Base-by-base conservation (phyloP, 495 filamentous ascomycete species). In the Penicillium cataractarum region DNA sequence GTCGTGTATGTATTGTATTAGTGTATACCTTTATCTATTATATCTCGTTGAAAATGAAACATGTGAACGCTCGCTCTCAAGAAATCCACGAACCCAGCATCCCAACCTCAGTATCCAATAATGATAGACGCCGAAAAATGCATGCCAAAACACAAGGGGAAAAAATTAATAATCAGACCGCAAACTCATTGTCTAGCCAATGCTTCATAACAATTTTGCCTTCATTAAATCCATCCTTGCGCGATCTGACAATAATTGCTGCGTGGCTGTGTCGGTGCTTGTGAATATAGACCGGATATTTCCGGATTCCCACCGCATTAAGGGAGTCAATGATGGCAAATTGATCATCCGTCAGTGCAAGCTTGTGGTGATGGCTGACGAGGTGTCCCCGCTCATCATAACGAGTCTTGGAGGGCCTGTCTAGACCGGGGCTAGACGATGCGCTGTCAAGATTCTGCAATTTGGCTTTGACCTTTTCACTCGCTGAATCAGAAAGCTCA, bases 261-360 rank as follows among this genome's bases (percentile, higher is more conserved):
- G 94, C 95, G 72, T 99, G 95, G 50, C 82, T 90, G 69, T 97
- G 93, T 32, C 80, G 71, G 44, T 84, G 83, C 3, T 92, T 88
- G 51, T 96, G 92, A 42, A 99, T 97, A 76, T 90, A 87, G 4
- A 97, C 91, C 0, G 86, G 88, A 74, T 90, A 94, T 74, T 95
- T 97, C 21, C 82, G 83, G 77, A 89, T 93, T 10, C 89, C 88
- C 0, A 96, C 79, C 10, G 78, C 71, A 68, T 97, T 89, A 62
- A 99, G 76, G 17, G 87, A 86, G 19, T 89, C 76, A 51, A 97
- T 89, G 78, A 97, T 97, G 22, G 79, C 77, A 71, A 96, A 94
- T 73, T 99, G 95, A 26, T 86, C 86, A 3, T 84, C 80, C 2
- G 91, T 86, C 48, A 99, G 76, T 31, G 92, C 92, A 51, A 97